Base-by-base conservation (phyloP, 1,284 basidiomycete genomes). In the Malassezia sp. region DNA sequence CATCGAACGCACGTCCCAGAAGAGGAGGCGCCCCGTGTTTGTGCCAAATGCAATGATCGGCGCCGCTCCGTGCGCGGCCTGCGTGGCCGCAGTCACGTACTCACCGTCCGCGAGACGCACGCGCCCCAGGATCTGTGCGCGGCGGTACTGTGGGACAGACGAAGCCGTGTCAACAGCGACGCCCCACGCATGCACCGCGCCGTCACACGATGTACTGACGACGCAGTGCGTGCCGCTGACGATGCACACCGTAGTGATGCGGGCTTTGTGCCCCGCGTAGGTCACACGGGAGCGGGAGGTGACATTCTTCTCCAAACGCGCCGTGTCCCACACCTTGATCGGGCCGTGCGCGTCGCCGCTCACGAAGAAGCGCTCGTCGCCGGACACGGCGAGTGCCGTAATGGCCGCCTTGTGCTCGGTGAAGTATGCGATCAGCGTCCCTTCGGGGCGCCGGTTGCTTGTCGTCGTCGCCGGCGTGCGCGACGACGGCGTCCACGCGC, bases 311-410 rank as follows among this genome's bases (percentile, higher is more conserved):
- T 86, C 85, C 28, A 87, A 71, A 8, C 83, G 76, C 5, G 81
- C 79, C 0, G 82, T 79, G 61, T 87, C 85, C 85, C 84, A 87
- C 5, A 86, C 76, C 64, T 85, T 83, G 52, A 90, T 78, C 0
- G 80, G 82, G 55, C 81, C 81, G 63, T 93, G 88, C 54, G 84
- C 80, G 1, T 87, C 90, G 0, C 81, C 79, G 0, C 89, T 84
- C 1, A 87, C 82, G 60, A 97, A 96, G 75, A 95, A 99, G 55
- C 82, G 73, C 55, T 93, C 87, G 66, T 97, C 93, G 0, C 89
- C 87, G 1, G 91, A 83, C 9, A 91, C 84, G 0, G 83, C 82
- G 14, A 97, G 74, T 1, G 80, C 78, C 1, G 83, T 87, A 50
- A 97, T 76, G 1, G 57, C 45, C 22, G 45, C 59, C 8, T 57